Base-by-base conservation (phyloP, 2,329 filamentous ascomycete species). In the Nigrospora oryzae region DNA sequence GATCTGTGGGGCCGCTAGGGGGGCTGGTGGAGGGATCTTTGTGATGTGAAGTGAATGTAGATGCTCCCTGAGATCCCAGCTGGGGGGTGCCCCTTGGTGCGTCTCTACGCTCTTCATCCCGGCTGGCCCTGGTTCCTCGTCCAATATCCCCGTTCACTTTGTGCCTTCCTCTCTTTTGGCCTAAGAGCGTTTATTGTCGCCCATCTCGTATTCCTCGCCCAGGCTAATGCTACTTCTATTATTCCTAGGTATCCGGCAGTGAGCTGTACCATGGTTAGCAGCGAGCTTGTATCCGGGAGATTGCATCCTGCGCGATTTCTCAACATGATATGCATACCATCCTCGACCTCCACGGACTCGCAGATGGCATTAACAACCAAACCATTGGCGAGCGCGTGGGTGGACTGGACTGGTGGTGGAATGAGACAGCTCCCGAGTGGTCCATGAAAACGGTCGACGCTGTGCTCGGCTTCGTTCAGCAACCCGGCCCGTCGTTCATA, bases 391-490 rank as follows among this genome's bases (percentile, higher is more conserved):
- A 40, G 30, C 39, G 39, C 28, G 39, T 34, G 15, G 39, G 39
- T 1, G 39, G 30, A 1, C 39, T 40, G 12, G 39, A 40, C 39
- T 40, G 39, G 39, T 40, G 39, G 39, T 40, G 32, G 28, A 40
- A 40, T 28, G 39, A 40, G 39, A 40, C 39, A 6, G 39, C 39
- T 13, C 39, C 32, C 6, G 30, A 16, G 11, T 40, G 39, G 39
- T 40, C 39, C 10, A 19, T 40, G 39, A 40, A 15, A 40, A n/a
- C 39, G 15, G 39, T 40, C 3, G 39, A 40, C 15, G 30, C 30
- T 15, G 39, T 40, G 39, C 39, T 40, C 15, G 39, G 32, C 39
- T 40, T 40, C 39, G 32, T 40, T 32, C 39, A 40, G 39, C 31
- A 34, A 17, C 32, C 39, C 15, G 39, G 38, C 3, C 4, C 17